Base-by-base conservation (phyloP, 441 rosid species). In the Populus hybrid region DNA sequence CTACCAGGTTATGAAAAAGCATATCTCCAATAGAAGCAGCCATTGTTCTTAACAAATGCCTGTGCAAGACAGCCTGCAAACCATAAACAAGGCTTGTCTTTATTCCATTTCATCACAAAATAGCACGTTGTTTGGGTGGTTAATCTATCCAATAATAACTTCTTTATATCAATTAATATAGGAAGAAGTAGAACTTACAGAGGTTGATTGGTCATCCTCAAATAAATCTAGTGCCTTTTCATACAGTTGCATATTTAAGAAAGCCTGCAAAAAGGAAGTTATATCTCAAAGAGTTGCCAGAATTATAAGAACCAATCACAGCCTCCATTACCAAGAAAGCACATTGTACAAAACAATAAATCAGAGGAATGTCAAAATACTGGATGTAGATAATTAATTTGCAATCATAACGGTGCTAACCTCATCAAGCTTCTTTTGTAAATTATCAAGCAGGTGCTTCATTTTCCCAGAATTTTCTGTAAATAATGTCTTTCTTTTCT, bases 371-470 rank as follows among this genome's bases (percentile, higher is more conserved):
- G 76, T 61, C 78, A 82, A 65, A 77, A 38, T 6, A 40, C 34
- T 9, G 40, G 74, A 69, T 67, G 77, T 77, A 74, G 80, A 77
- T 46, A 73, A 76, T 79, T 40, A 59, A 69, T 69, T 69, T 6
- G 79, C 63, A 24, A 70, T 24, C 34, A 76, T 24, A 72, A 72
- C 61, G 32, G 69, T 21, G 77, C 84, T 73, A 78, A 95, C 99
- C 97, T 96, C 99, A 80, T 96, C 98, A 76, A 96, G 85, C 83
- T 93, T 91, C 88, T 89, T 93, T 85, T 94, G 99, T 87, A 92
- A 83, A 85, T 90, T 83, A 87, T 93, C 97, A 80, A 93, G 90
- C 89, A 94, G 70, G 50, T 73, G 86, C 75, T 83, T 96, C 86
- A 91, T 87, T 86, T 85, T 91, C 84, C 93, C 95, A 79, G 94